Evolutionary conservation across 345 rosid species (phyloP), one percentile per base, ranked within the genome.

Genomic region (Corchorus olitorius): DNA sequence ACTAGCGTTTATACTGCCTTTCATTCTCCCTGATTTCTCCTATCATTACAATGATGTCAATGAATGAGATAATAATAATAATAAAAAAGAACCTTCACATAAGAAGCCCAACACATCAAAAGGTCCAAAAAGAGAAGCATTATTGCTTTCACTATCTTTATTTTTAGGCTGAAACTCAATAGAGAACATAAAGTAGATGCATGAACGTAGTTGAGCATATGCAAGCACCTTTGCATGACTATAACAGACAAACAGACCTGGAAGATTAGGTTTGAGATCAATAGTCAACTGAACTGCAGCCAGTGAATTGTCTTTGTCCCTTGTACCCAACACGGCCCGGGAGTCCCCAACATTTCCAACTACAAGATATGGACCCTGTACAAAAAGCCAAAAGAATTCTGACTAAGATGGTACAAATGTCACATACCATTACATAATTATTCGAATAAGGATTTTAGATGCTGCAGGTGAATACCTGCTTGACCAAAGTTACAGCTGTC

Each of bases 261-360:
- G 99, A 83, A 97, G 97, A 82, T 88, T 92, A 60, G 99, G 99
- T 77, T 97, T 97, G 62, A 97, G 98, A 88, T 97, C 99, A 49
- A 94, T 92, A 59, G 99, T 97, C 85, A 97, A 82, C 83, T 97
- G 99, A 79, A 97, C 90, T 17, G 99, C 93, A 82, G 83, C 46
- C 63, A 97, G 92, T 76, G 83, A 84, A 72, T 90, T 85, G 56
- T 91, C 88, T 67, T 80, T 78, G 82, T 90, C 86, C 78, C 98
- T 84, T 53, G 94, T 88, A 58, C 95, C 97, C 81, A 97, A 68
- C 46, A 94, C 91, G 54, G 98, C 99, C 87, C 99, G 87, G 1
- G 99, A 97, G 86, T 97, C 99, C 49, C 99, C 99, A 60, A 94
- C 80, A 83, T 94, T 97, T 77, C 97, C 98, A 48, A 97, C 75